These are phyloP conservation scores for Leccinum broughii DNA, from an alignment of 768 basidiomycete genomes.

Conservation along the genomic window DNA sequence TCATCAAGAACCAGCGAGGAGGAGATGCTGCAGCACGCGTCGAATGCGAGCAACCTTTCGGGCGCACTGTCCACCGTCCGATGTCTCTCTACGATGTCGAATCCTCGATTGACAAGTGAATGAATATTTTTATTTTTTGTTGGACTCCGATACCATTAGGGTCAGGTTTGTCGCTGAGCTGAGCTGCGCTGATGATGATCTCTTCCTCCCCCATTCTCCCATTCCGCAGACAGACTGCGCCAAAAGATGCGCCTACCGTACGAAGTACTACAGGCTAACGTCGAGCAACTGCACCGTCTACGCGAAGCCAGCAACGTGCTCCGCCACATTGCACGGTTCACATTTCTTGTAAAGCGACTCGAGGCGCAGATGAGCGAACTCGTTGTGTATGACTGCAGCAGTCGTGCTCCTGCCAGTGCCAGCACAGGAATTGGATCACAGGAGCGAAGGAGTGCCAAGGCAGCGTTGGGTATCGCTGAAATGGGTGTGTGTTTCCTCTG, in stretches of 20 bases:
- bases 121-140: background rate
- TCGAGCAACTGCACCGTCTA: slow-evolving; percentile 73
- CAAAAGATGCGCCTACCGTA: slow-evolving; percentile 87
- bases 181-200: background rate
- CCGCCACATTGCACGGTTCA: slow-evolving; percentile 80
- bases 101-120: slow-evolving; percentile 73
- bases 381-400: slow-evolving; percentile 5
- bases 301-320: slow-evolving; percentile 85
- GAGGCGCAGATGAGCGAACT: slow-evolving; percentile 85
- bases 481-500: slow-evolving; percentile 58
- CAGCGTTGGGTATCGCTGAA: slow-evolving; percentile 91
- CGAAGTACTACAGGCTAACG: slow-evolving; percentile 66
- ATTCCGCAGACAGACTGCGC: slow-evolving; percentile 57
- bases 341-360: slow-evolving; percentile 77
- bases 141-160: background rate
- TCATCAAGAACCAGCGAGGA: slow-evolving; percentile 55
- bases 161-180: background rate
- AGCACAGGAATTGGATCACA: slow-evolving; percentile 32
- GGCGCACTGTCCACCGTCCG: slow-evolving; percentile 68
- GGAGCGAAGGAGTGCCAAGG: slow-evolving; percentile 89
- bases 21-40: slow-evolving; percentile 70
- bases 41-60: slow-evolving; percentile 68
- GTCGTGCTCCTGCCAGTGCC: background rate
- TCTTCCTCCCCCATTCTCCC: background rate
- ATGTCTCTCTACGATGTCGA: slow-evolving; percentile 70